Evolutionary conservation across 1,284 basidiomycete genomes (phyloP).

Genomic region (Tilletia caries): DNA sequence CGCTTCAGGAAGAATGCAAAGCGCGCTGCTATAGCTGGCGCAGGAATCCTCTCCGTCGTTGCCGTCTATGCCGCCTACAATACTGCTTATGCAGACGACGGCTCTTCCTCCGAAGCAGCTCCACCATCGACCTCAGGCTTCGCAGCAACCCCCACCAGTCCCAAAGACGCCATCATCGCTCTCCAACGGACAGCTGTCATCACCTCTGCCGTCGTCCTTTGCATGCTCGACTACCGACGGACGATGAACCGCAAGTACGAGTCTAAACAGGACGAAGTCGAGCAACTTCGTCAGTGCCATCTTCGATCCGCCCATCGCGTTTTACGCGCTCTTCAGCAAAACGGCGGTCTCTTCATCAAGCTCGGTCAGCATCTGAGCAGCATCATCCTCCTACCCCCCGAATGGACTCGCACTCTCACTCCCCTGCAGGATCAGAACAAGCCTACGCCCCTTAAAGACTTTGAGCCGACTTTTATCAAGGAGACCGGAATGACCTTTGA

Average conservation of each 20-base stretch:
- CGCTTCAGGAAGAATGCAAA: slow-evolving; percentile 36
- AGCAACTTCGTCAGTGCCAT: slow-evolving; percentile 47
- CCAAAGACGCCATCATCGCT: slow-evolving; percentile 34
- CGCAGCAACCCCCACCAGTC: not conserved
- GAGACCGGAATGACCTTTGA: slow-evolving; percentile 50
- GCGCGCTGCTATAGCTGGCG: slow-evolving; percentile 15
- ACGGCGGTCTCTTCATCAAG: slow-evolving; percentile 93
- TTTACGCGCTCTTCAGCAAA: slow-evolving; percentile 55
- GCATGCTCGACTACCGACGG: slow-evolving; percentile 51
- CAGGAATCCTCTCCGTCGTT: slow-evolving; percentile 20
- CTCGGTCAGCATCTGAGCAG: slow-evolving; percentile 63
- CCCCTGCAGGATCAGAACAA: slow-evolving; percentile 58
- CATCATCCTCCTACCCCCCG: slow-evolving; percentile 71
- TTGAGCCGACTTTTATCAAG: slow-evolving; percentile 48
- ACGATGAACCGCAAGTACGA: slow-evolving; percentile 39
- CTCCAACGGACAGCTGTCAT: slow-evolving; percentile 47
- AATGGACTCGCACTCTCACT: slow-evolving; percentile 65
- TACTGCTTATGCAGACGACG: slow-evolving; percentile 34
- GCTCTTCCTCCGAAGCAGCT: not conserved
- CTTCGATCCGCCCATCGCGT: slow-evolving; percentile 49
- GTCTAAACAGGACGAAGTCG: slow-evolving; percentile 31
- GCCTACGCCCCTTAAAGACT: slow-evolving; percentile 49
- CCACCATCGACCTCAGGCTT: not conserved
- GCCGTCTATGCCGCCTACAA: slow-evolving; percentile 23
- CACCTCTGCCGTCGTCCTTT: slow-evolving; percentile 49